A percentile compares a stretch with the other conserved stretches of the same genome.
These are phyloP conservation scores for Fimicolochytrium jonesii DNA, from an alignment of 192 early-diverging fungal species.

Conservation along the genomic window DNA sequence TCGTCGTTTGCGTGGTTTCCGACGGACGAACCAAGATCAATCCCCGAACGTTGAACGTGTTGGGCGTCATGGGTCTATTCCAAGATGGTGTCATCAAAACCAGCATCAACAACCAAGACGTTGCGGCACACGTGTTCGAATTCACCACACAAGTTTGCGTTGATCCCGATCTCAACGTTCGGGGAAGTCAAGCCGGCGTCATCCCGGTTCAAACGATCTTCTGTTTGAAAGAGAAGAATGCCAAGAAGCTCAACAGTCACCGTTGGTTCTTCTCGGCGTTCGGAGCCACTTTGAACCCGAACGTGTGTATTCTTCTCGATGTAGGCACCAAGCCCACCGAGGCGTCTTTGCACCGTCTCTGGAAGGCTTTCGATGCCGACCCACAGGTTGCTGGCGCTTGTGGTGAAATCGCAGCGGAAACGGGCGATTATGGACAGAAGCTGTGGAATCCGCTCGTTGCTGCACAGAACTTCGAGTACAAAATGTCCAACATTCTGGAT, in stretches of 20 bases:
- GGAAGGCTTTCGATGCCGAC: conserved; percentile 77
- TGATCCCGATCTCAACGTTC: conserved; percentile 62
- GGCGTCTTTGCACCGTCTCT: conserved; percentile 67
- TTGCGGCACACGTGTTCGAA: conserved; percentile 66
- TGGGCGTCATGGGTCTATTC: conserved; percentile 51
- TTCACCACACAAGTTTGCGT: conserved; percentile 76
- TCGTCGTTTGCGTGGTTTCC: conserved; percentile 46
- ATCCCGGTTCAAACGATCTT: conserved; percentile 72
- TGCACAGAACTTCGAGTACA: conserved; percentile 86
- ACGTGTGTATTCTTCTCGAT: conserved; percentile 57
- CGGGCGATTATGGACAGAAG: conserved; percentile 52
- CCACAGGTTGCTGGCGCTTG: conserved; percentile 74
- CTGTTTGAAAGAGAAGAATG: conserved; percentile 71
- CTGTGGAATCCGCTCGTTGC: conserved; percentile 73
- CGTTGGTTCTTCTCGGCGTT: conserved; percentile 68
- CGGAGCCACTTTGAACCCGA: conserved; percentile 42
- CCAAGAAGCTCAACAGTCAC: conserved; percentile 69
- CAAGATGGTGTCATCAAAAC: conserved; percentile 45
- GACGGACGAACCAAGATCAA: conserved; percentile 55
- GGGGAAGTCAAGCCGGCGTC: conserved; percentile 28
- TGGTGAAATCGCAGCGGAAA: conserved; percentile 75
- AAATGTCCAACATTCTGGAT: conserved; percentile 83
- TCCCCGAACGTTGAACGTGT: conserved; percentile 67
- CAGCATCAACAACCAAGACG: conserved; percentile 49
- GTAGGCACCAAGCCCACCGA: conserved; percentile 75